A percentile compares a stretch with the other conserved stretches of the same genome.
phyloP scores from a whole-genome alignment of 2,329 filamentous ascomycete species.

The Calonectria hawksworthii region DNA sequence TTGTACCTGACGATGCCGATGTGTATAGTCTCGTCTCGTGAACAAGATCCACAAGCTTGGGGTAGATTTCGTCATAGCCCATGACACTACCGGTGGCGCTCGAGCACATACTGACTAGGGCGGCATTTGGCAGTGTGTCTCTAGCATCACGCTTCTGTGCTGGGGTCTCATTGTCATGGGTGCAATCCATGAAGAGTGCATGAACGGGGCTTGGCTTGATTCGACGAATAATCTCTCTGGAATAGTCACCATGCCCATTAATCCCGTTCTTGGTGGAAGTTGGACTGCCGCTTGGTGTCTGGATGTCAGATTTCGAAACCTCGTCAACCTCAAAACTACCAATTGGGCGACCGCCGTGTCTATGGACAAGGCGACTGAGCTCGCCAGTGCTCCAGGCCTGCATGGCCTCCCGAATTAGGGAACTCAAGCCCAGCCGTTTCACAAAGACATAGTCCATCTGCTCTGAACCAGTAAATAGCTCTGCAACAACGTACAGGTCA shows the following conservation, averaged over 20 bases:
- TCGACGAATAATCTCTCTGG: slow-evolving; percentile 78
- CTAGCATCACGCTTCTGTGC: slow-evolving; percentile 95
- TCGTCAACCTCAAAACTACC: slow-evolving; percentile 98
- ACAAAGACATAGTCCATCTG: slow-evolving; percentile 97
- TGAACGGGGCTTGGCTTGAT: slow-evolving; percentile 93
- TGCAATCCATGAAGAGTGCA: slow-evolving; percentile 98
- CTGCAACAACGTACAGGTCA: slow-evolving; percentile 91
- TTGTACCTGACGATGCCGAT: slow-evolving; percentile 76
- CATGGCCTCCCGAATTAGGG: slow-evolving; percentile 97
- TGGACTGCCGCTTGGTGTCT: slow-evolving; percentile 49
- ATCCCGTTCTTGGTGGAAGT: slow-evolving; percentile 42
- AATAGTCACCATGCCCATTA: slow-evolving; percentile 51
- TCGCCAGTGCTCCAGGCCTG: slow-evolving; percentile 97
- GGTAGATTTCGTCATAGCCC: slow-evolving; percentile 98
- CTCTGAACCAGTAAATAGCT: slow-evolving; percentile 95
- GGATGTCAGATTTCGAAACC: slow-evolving; percentile 73
- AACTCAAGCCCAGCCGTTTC: slow-evolving; percentile 90
- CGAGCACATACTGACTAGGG: slow-evolving; percentile 94
- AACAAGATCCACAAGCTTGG: slow-evolving; percentile 92
- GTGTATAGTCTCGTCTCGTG: slow-evolving; percentile 88
- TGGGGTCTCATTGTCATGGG: slow-evolving; percentile 97
- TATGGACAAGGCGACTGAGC: slow-evolving; percentile 91
- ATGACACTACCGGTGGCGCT: slow-evolving; percentile 96
- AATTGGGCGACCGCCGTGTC: slow-evolving; percentile 92
- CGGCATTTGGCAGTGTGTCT: slow-evolving; percentile 94